Evolutionary conservation across 1,284 basidiomycete species (phyloP).

Genomic region (Ganoderma leucocontextum): DNA sequence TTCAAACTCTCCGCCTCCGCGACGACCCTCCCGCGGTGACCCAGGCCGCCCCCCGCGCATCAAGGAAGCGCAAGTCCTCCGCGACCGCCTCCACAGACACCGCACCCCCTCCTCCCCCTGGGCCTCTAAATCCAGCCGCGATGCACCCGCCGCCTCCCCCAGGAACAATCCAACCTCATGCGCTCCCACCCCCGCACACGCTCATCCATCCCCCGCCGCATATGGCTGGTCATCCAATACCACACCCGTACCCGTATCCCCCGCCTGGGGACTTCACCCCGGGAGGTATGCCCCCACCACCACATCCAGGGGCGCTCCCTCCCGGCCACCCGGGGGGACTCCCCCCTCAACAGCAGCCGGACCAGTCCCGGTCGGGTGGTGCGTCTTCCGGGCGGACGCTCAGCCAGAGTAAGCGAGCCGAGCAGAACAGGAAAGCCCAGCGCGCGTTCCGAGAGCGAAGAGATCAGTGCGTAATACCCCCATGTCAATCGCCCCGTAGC

Average conservation of each 20-base stretch:
- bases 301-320: constrained; percentile 35
- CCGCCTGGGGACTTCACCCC: constrained; percentile 54
- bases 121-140: constrained; percentile 46
- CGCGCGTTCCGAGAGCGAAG: constrained; percentile 84
- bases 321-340: constrained; percentile 36
- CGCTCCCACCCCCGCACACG: constrained; percentile 39
- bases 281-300: constrained; percentile 56
- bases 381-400: constrained; percentile 58
- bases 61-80: constrained; percentile 50
- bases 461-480: constrained; percentile 64
- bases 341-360: constrained; percentile 35
- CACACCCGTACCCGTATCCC: constrained; percentile 27
- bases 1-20: constrained; percentile 67
- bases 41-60: constrained; percentile 40
- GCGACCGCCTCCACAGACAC: constrained; percentile 50
- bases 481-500: constrained; percentile 1
- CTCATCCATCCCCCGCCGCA: constrained; percentile 39
- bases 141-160: constrained; percentile 40
- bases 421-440: constrained; percentile 88
- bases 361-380: constrained; percentile 44
- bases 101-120: constrained; percentile 31
- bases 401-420: constrained; percentile 82
- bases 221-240: constrained; percentile 35
- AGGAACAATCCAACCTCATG: constrained; percentile 44
- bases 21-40: constrained; percentile 57